Conservation (phyloP, 2,329 filamentous ascomycete species). For the Beauveria sp. region DNA sequence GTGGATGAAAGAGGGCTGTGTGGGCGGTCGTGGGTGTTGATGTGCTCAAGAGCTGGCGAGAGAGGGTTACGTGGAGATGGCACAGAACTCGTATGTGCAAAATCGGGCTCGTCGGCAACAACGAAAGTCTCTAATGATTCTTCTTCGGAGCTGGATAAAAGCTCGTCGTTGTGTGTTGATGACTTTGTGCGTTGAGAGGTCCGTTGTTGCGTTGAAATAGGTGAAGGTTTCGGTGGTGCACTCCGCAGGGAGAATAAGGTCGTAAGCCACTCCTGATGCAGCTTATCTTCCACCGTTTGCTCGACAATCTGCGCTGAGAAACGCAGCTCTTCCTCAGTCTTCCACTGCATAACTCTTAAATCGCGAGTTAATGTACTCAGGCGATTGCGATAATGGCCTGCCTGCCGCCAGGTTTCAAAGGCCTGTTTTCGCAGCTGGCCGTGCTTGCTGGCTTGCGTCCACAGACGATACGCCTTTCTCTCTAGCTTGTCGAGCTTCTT, state of each 20-base stretch:
- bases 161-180: slow-evolving; percentile 31
- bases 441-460: slow-evolving; percentile 46
- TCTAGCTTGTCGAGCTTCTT: slow-evolving; percentile 48
- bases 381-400: slow-evolving; percentile 39
- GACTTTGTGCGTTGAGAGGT: not conserved
- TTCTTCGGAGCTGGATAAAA: slow-evolving; percentile 43
- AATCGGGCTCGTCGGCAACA: slow-evolving; percentile 23
- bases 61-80: not conserved
- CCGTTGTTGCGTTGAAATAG: slow-evolving; percentile 22
- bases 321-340: slow-evolving; percentile 42
- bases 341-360: slow-evolving; percentile 47
- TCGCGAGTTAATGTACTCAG: slow-evolving; percentile 48
- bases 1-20: not conserved
- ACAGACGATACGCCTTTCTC: slow-evolving; percentile 51
- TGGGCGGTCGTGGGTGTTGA: not conserved
- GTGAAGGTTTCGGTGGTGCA: slow-evolving; percentile 13
- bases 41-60: not conserved
- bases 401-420: slow-evolving; percentile 31
- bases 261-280: slow-evolving; percentile 45
- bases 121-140: slow-evolving; percentile 40
- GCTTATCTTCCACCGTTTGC: slow-evolving; percentile 53
- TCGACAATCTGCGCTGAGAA: slow-evolving; percentile 54
- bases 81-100: not conserved
- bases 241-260: slow-evolving; percentile 33
- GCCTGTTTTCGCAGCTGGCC: slow-evolving; percentile 21